A percentile compares a stretch with the other conserved stretches of the same genome.
Conservation (phyloP, 164 flowering plant genomes). For the Aristolochia californica region DNA sequence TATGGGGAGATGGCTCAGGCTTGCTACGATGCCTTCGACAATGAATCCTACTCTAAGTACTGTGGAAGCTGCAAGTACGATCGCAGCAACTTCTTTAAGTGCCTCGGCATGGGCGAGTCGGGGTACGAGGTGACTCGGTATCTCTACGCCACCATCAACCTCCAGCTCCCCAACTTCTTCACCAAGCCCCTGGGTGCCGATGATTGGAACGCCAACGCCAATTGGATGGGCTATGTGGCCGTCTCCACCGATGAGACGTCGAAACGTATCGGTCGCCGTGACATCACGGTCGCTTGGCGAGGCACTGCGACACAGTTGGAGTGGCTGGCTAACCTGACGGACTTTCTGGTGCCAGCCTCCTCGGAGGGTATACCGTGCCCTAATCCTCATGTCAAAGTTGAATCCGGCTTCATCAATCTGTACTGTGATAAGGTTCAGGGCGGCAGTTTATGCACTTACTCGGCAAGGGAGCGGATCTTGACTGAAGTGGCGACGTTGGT, state of each 20-base stretch:
- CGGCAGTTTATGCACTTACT: slow-evolving; percentile 40
- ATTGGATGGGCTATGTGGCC: slow-evolving; percentile 88
- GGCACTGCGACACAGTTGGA: slow-evolving; percentile 75
- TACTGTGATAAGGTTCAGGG: slow-evolving; percentile 53
- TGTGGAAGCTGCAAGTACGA: slow-evolving; percentile 51
- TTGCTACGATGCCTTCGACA: slow-evolving; percentile 73
- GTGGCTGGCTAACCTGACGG: slow-evolving; percentile 66
- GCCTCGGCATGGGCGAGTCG: slow-evolving; percentile 21
- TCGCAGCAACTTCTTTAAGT: slow-evolving; percentile 30
- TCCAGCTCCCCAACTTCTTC: slow-evolving; percentile 64
- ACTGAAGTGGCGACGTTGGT: slow-evolving; percentile 36
- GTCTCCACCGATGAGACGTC: slow-evolving; percentile 60
- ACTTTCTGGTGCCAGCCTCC: slow-evolving; percentile 34
- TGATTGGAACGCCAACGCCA: slow-evolving; percentile 61
- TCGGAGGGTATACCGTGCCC: slow-evolving; percentile 37
- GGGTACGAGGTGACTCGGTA: slow-evolving; percentile 61
- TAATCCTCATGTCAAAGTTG: slow-evolving; percentile 48
- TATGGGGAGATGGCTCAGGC: slow-evolving; percentile 86
- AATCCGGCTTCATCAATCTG: slow-evolving; percentile 63
- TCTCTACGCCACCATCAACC: slow-evolving; percentile 60
- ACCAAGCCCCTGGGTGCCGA: slow-evolving; percentile 38
- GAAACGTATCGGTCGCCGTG: slow-evolving; percentile 59
- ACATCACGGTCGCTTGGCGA: slow-evolving; percentile 67
- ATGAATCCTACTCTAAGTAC: slow-evolving; percentile 53
- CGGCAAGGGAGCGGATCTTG: slow-evolving; percentile 65